A percentile compares a stretch with the other conserved stretches of the same genome.
These are phyloP conservation scores for Yamadazyma triangularis DNA, from an alignment of 1,139 yeast genomes.

Conservation along the genomic window DNA sequence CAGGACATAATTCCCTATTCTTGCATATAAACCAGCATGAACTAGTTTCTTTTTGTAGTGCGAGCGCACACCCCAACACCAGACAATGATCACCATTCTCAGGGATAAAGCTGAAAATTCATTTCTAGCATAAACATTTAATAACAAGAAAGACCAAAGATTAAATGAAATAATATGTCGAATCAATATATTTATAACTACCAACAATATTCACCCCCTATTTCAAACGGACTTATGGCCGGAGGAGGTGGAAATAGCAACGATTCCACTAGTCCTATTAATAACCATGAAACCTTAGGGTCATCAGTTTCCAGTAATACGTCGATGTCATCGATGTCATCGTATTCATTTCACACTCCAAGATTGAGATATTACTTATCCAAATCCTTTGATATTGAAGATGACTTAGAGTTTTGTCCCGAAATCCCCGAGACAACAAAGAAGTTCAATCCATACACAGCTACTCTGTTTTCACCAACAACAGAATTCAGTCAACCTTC, in stretches of 20 bases:
- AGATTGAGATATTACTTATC: constrained; percentile 45
- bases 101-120: no score
- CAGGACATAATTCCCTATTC: no score
- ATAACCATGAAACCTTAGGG: constrained; percentile 20
- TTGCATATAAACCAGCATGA: no score
- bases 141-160: no score
- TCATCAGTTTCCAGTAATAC: constrained; percentile 11
- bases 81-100: neutral
- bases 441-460: constrained; percentile 59
- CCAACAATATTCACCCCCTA: constrained; percentile 33
- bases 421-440: constrained; percentile 38
- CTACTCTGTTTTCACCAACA: constrained; percentile 50
- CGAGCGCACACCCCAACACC: neutral
- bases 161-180: neutral
- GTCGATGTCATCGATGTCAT: constrained; percentile 16
- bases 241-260: neutral
- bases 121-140: no score
- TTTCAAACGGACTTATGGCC: constrained; percentile 10
- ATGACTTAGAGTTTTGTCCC: constrained; percentile 65
- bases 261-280: constrained; percentile 24
- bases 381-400: constrained; percentile 61
- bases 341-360: constrained; percentile 39
- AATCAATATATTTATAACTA: constrained; percentile 31
- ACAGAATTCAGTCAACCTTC: constrained; percentile 2
- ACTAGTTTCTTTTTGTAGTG: neutral